Conservation (phyloP, 2,329 filamentous ascomycete genomes). For the Nigrospora osmanthi region DNA sequence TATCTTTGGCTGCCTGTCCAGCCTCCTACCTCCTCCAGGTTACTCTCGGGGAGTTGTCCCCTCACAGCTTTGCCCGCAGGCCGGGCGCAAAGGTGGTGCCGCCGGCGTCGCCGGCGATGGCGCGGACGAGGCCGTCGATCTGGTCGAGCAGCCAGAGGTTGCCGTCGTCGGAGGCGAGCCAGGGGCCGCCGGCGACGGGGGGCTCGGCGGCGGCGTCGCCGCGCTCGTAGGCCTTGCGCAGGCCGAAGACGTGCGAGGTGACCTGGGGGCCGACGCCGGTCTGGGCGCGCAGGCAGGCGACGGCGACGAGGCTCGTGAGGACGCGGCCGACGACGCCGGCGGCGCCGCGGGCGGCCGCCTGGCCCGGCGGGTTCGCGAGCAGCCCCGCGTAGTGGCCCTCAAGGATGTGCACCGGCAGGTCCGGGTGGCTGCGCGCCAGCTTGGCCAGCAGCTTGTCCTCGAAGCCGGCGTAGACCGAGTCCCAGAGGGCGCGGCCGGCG, state of each 20-base stretch:
- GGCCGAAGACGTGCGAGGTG: constrained; percentile 70
- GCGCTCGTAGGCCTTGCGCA: constrained; percentile 69
- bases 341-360: constrained; percentile 14
- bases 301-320: constrained; percentile 64
- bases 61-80: constrained; percentile 30
- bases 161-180: constrained; percentile 59
- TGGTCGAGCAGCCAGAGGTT: constrained; percentile 54
- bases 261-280: constrained; percentile 80
- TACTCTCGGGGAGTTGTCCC: no score
- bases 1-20: no score
- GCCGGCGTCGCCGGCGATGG: constrained; percentile 31
- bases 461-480: constrained; percentile 69
- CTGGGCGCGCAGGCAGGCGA: constrained; percentile 70
- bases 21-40: no score
- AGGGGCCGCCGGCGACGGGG: constrained; percentile 41
- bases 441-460: constrained; percentile 63
- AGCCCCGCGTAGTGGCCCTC: constrained; percentile 66
- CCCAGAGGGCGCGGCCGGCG: constrained; percentile 63
- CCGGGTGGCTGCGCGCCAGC: constrained; percentile 69
- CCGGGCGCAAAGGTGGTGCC: constrained; percentile 51
- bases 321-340: constrained; percentile 56
- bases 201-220: constrained; percentile 42
- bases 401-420: constrained; percentile 74
- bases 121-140: constrained; percentile 51
- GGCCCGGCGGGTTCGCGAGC: constrained; percentile 56